A percentile compares a stretch with the other conserved stretches of the same genome.
phyloP scores from a whole-genome alignment of 108 stramenopile species.

The Poteriospumella lacustris region DNA sequence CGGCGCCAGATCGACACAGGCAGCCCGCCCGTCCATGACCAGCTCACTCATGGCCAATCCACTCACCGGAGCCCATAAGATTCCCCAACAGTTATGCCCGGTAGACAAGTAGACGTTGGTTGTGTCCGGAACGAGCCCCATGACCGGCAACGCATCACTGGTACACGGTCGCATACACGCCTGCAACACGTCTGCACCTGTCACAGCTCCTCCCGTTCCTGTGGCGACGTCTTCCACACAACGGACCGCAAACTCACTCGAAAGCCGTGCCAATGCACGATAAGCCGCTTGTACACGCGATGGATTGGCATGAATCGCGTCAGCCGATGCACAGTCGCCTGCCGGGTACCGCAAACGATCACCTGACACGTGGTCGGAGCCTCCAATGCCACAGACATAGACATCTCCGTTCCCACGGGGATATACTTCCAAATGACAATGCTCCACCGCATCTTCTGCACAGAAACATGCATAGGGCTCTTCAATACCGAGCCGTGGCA shows the following conservation, averaged over 20 bases:
- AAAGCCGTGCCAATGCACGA: conserved; percentile 11
- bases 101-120: conserved; percentile 78
- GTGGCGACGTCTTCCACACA: too few relatives aligned
- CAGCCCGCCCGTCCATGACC: conserved; percentile 63
- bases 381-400: conserved; percentile 83
- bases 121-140: conserved; percentile 74
- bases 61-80: conserved; percentile 87
- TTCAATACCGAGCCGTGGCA: conserved; percentile 35
- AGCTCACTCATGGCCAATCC: conserved; percentile 80
- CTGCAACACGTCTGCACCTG: conserved; percentile 10
- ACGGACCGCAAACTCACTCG: too few relatives aligned
- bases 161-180: conserved; percentile 65
- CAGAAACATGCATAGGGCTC: conserved; percentile 92
- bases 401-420: conserved; percentile 43
- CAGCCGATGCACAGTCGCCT: conserved; percentile 66
- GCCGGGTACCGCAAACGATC: conserved; percentile 43
- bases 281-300: conserved; percentile 69
- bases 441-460: conserved; percentile 75
- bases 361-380: conserved; percentile 79
- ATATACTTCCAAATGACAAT: conserved; percentile 61
- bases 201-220: too few relatives aligned
- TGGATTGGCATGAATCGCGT: conserved; percentile 64
- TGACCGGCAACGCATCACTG: conserved; percentile 82
- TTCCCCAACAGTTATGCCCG: conserved; percentile 96
- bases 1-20: conserved; percentile 38